Conservation (phyloP, 805 yeast species). For the Metschnikowia borealis region DNA sequence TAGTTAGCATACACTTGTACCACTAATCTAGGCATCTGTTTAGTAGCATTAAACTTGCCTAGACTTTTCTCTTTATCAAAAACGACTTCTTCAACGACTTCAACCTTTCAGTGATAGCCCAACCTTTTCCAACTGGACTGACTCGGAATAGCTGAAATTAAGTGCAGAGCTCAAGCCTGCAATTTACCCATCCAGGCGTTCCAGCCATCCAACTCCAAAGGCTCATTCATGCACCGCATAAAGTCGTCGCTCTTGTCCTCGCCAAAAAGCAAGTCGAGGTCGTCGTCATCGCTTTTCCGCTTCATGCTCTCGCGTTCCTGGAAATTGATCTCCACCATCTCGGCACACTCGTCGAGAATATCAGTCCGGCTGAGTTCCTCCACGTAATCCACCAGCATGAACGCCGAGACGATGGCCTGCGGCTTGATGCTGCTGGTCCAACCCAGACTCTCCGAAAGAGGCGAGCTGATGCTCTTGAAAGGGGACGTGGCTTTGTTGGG, state of each 20-base stretch:
- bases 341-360: constrained; percentile 15
- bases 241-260: constrained; percentile 32
- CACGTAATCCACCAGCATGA: constrained; percentile 41
- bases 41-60: too few species aligned
- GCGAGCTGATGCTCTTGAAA: constrained; percentile 21
- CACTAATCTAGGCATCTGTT: too few species aligned
- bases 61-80: too few species aligned
- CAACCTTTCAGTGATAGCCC: too few species aligned
- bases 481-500: neutral
- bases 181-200: constrained; percentile 5
- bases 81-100: neutral
- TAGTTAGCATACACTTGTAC: too few species aligned
- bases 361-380: constrained; percentile 29
- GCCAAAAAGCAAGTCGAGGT: constrained; percentile 31
- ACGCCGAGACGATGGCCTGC: constrained; percentile 41
- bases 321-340: constrained; percentile 22
- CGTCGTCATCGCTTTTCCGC: constrained; percentile 22
- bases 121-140: neutral
- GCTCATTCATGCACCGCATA: constrained; percentile 22
- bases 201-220: constrained; percentile 37
- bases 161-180: neutral
- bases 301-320: constrained; percentile 9
- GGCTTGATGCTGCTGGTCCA: constrained; percentile 48
- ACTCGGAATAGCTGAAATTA: neutral
- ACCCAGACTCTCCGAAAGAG: constrained; percentile 30